Base-by-base conservation (phyloP, 352 stramenopile species). In the Pseudoperonospora humuli region DNA sequence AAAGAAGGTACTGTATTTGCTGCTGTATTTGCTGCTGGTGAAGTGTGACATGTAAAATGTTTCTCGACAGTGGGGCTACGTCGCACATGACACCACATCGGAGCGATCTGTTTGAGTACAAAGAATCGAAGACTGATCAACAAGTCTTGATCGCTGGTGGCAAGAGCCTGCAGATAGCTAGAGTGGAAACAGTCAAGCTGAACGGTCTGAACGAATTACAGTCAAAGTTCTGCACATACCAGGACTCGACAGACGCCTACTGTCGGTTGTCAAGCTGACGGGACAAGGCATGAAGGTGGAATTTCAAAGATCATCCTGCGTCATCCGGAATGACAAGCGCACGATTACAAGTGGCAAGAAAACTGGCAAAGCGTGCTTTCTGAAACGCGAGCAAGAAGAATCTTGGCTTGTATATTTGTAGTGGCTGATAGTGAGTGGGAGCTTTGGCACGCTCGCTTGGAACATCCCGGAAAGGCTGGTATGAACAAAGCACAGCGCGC, bases 401-500 rank as follows among this genome's bases (percentile, higher is more conserved):
- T 6, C 25, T 29, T 9, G 7, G 13, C 8, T 29, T 9, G 8
- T 29, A n/a, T 13, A 48, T 47, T 55, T 37, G 5, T 24, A 0
- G 29, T 7, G 2, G 10, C 29, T 10, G 19, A 24, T 13, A 43
- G n/a, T 42, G 21, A 64, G 54, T 54, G 47, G 42, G 45, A 58
- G 35, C 6, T 64, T 59, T 29, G 38, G 38, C 55, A 64, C 10
- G 55, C 48, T 7, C 45, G 49, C 3, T 40, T 38, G 32, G 25
- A 8, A 13, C 25, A 29, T 8, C 25, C 25, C 25, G 9, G 25
- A 2, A 29, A 29, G 25, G 8, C 3, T 13, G 25, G 5, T 8
- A 8, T 24, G 8, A 7, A 8, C 6, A 38, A 38, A 6, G 24
- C 32, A 38, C 32, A 38, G 32, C 1, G 9, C 15, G 32, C 32